These are phyloP conservation scores for Penicillium sp. DNA, from an alignment of 2,329 filamentous ascomycete species.

Conservation along the genomic window DNA sequence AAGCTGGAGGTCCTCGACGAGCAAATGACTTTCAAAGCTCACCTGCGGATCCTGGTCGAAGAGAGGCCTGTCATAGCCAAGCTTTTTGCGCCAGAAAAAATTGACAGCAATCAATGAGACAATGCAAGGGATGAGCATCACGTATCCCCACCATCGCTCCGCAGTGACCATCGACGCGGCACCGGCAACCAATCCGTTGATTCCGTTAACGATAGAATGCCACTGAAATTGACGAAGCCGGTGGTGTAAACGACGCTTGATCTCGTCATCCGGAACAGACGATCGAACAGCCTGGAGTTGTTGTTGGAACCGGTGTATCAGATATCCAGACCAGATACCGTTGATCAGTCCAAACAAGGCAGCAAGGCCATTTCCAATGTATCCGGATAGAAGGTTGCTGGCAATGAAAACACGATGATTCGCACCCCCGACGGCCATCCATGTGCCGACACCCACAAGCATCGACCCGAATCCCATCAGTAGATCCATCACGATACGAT, in stretches of 20 bases:
- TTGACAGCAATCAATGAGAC: constrained; percentile 44
- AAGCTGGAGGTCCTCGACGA: constrained; percentile 27
- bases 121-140: constrained; percentile 48
- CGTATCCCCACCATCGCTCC: constrained; percentile 49
- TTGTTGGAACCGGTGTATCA: constrained; percentile 38
- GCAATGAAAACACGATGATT: constrained; percentile 39
- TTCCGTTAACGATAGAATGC: constrained; percentile 43
- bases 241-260: constrained; percentile 27
- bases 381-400: constrained; percentile 52
- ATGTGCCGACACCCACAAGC: constrained; percentile 48
- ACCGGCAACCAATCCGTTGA: constrained; percentile 45
- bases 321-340: constrained; percentile 43
- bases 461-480: constrained; percentile 47
- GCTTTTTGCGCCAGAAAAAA: constrained; percentile 43
- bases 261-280: constrained; percentile 24
- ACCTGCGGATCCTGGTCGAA: constrained; percentile 11
- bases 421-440: constrained; percentile 50
- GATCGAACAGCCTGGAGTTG: constrained; percentile 29
- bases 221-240: constrained; percentile 41
- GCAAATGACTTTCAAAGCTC: constrained; percentile 11
- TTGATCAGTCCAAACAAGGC: constrained; percentile 48
- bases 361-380: constrained; percentile 49
- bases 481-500: constrained; percentile 48
- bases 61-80: constrained; percentile 43
- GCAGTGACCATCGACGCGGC: constrained; percentile 48